Evolutionary conservation across 495 filamentous ascomycete genomes (phyloP), one percentile per base, ranked within the genome.

Genomic region (Platismatia glauca): DNA sequence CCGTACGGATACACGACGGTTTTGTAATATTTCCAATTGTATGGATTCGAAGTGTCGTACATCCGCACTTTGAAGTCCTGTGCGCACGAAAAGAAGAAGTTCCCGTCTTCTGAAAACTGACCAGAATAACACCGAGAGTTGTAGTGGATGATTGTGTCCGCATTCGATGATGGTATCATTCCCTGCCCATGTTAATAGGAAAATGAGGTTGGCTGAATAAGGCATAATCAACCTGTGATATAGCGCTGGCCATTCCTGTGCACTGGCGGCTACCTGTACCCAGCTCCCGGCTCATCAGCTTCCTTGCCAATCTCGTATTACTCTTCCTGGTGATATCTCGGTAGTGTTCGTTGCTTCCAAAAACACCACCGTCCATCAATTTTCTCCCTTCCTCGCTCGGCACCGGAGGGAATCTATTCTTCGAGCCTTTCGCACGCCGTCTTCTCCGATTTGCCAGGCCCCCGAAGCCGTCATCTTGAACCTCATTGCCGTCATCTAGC

Each of bases 1-100:
- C 91, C 94, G 60, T 84, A 87, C 5, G 89, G 88, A 75, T 95
- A 95, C 24, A 81, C 74, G 13, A 93, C 90, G 0, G 89, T 92
- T 74, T 97, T 97, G 75, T 97, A 97, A 71, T 96, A 91, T 68
- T 86, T 87, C 94, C 94, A 98, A 59, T 89, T 82, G 71, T 92
- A 95, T 0, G 94, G 94, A 63, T 97, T 96, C 2, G 90, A 95
- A 0, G 94, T 97, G 71, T 98, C 94, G 71, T 97, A 98, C 88
- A 98, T 91, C 27, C 92, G 87, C 18, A 98, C 90, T 60, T 82
- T 85, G 74, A 94, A 96, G 71, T 98, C 92, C 71, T 97, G 92
- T 29, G 86, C 86, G 67, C 88, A 93, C n/a, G 86, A 87, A 72
- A 96, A 98, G 74, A 96, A 98, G 76, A 97, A 97, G 75, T 96